Evolutionary conservation across 805 yeast species (phyloP).

Genomic region (Saturnispora sanitii): DNA sequence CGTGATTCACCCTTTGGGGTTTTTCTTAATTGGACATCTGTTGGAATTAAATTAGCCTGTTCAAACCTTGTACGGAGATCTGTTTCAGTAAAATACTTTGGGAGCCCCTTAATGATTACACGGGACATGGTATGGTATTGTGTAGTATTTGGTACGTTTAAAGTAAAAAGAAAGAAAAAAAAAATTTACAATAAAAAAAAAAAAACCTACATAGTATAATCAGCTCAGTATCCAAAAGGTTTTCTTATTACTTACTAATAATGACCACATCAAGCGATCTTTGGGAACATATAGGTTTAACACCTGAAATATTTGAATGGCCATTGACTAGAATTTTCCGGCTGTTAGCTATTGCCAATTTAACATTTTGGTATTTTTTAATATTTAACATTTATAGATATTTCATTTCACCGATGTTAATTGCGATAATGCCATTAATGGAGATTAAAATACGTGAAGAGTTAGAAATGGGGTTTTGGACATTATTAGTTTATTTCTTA

Average conservation of each 20-base stretch:
- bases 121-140: conserved; percentile 49
- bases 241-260: neutral
- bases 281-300: neutral
- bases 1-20: conserved; percentile 80
- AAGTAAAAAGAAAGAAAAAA: neutral
- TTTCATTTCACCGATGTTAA: neutral
- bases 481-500: conserved; percentile 23
- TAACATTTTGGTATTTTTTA: neutral
- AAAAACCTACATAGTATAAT: neutral
- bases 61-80: conserved; percentile 58
- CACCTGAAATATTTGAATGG: neutral
- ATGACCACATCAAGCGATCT: neutral
- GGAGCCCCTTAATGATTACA: conserved; percentile 84
- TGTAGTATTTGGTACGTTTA: neutral
- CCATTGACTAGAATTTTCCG: neutral
- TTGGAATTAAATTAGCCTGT: conserved; percentile 37
- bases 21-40: conserved; percentile 81
- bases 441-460: neutral
- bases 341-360: neutral
- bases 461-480: conserved; percentile 23
- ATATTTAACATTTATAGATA: neutral
- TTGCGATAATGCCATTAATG: neutral
- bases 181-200: neutral
- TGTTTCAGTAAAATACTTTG: conserved; percentile 66
- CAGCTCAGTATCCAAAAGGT: neutral